Evolutionary conservation across 352 stramenopile genomes (phyloP), one percentile per base, ranked within the genome.

Genomic region (Pythium chondricola): DNA sequence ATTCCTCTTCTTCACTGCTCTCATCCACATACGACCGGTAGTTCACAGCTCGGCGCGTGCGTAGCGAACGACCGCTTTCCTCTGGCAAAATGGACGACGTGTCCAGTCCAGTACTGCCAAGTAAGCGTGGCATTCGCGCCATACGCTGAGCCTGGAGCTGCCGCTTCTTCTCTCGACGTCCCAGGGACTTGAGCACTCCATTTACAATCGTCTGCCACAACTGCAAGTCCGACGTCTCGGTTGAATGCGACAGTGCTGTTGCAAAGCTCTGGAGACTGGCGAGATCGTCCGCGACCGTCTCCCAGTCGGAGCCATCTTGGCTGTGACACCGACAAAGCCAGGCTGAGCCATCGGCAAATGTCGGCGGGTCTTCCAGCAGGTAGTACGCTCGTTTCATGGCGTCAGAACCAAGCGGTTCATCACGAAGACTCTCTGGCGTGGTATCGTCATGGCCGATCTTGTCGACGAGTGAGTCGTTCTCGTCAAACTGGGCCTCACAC

Each of bases 401-500:
- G 51, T 88, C 77, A 0, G 37, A 41, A 0, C 77, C 77, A 1
- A 81, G 44, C 6, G 63, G 54, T 18, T 78, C 63, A 45, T 86
- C 78, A 22, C 74, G 63, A 37, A 85, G 67, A 1, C 60, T 65
- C 16, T 84, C 65, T 14, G 51, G 42, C 2, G 51, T 20, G 8
- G 59, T 68, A 30, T 78, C 74, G 31, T 80, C 63, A 31, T 52
- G 16, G 24, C 69, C 76, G 43, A 88, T 73, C 35, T 68, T 63
- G 51, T 85, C 63, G 17, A 83, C 47, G 6, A 86, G 63, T 26
- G 52, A 31, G 30, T 82, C 69, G 44, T 86, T 88, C 46, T 69
- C 63, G 44, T 86, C 74, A 27, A 85, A 86, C 35, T 86, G 74
- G 22, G 65, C 55, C 45, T 88, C 74, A 24, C 74, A 88, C 14